These are phyloP conservation scores for Cucurbita maxima DNA, from an alignment of 306 rosid species.

Conservation along the genomic window DNA sequence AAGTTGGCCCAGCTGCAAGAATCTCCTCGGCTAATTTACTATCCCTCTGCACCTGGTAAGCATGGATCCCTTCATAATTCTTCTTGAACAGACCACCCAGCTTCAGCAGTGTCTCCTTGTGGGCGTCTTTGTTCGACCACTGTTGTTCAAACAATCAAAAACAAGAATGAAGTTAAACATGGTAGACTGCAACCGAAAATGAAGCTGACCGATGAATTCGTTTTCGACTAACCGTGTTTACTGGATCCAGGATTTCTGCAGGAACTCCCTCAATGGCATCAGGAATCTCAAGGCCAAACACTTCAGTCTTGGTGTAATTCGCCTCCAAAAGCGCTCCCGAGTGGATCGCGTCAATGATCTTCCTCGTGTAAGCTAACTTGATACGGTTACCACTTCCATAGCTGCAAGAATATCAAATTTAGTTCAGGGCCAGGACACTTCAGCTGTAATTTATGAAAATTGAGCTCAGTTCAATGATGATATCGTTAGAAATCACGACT, in stretches of 20 bases:
- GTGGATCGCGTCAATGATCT: constrained; percentile 79
- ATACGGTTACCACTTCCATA: constrained; percentile 64
- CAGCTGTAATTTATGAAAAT: neutral
- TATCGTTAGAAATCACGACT: no score
- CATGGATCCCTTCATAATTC: constrained; percentile 45
- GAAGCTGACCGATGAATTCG: neutral
- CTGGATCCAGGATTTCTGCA: constrained; percentile 56
- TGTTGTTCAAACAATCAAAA: constrained; percentile 11
- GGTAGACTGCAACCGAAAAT: neutral
- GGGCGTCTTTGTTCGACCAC: constrained; percentile 61
- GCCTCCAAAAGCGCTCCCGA: constrained; percentile 50
- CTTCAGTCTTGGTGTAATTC: constrained; percentile 37
- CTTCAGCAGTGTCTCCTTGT: constrained; percentile 40
- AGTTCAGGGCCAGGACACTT: neutral
- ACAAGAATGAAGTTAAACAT: neutral
- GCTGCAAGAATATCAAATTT: constrained; percentile 17
- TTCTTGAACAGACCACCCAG: constrained; percentile 57
- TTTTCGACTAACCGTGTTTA: constrained; percentile 51
- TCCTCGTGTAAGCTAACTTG: constrained; percentile 65
- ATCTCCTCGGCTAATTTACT: constrained; percentile 52
- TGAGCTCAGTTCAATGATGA: neutral
- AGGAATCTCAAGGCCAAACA: constrained; percentile 83
- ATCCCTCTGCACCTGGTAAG: constrained; percentile 41
- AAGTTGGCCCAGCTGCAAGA: constrained; percentile 63
- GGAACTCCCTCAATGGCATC: constrained; percentile 66